Evolutionary conservation across 2,329 filamentous ascomycete genomes (phyloP), one percentile per base, ranked within the genome.

Genomic region (Cladosporium oxysporum): DNA sequence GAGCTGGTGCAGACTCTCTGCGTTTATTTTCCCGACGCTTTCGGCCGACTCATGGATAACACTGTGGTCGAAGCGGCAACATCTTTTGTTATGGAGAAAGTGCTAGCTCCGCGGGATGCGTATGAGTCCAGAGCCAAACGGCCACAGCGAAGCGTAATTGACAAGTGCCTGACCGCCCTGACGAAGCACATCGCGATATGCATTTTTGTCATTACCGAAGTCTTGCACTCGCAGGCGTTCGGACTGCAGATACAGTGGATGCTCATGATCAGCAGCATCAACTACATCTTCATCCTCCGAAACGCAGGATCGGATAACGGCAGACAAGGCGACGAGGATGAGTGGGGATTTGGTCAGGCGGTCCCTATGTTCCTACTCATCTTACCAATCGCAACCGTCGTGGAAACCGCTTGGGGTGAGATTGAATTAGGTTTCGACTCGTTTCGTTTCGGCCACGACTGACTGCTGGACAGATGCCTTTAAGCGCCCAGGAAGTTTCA

Each of bases 261-360:
- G 12, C 14, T 60, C 18, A 58, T 65, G 8, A 12, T 53, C 21
- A 37, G 14, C n/a, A 65, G 18, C 53, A 41, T 53, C 11, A 23
- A 10, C 14, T 29, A 5, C 16, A 53, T 28, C 16, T 60, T 58
- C 23, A 12, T 29, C 6, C 14, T 52, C 10, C 28, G 55, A 14
- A 16, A 18, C 44, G 14, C 11, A 16, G 63, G 55, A 6, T 10
- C 28, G 5, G 21, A 21, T 1, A 23, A 35, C 3, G 37, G 41
- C 8, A 49, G 53, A 31, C 16, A 50, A 7, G 63, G 55, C 21
- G 33, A 58, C n/a, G 63, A 65, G 37, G 26, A 65, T 29, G 35
- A 23, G 8, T 65, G 63, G 63, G 63, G 63, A 5, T 65, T 65
- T 26, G 63, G 55, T 8, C 63, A 65, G 28, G 63, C 47, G 8